These are phyloP conservation scores for Amanita pallidorosea DNA, from an alignment of 768 basidiomycete genomes.

Conservation along the genomic window DNA sequence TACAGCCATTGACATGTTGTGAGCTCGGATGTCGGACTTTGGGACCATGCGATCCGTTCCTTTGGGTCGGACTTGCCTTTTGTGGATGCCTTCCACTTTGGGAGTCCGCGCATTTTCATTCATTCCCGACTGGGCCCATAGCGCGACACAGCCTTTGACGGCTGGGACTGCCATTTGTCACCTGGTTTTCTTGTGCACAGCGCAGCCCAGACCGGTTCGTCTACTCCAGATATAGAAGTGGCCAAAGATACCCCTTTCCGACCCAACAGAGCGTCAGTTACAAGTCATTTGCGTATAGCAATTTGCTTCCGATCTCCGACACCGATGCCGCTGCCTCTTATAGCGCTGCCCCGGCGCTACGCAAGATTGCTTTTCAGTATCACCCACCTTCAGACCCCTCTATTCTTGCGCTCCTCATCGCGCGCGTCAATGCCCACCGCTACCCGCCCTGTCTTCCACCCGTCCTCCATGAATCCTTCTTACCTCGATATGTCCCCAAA, in stretches of 20 bases:
- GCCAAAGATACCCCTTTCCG: slow-evolving; percentile 14
- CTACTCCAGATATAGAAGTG: slow-evolving; percentile 2
- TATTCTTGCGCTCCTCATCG: slow-evolving; percentile 24
- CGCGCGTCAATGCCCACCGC: slow-evolving; percentile 29
- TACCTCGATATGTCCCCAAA: slow-evolving; percentile 12
- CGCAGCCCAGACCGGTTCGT: slow-evolving; percentile 3
- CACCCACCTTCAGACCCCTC: slow-evolving; percentile 15
- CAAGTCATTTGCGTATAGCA: slow-evolving; percentile 27
- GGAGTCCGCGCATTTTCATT: not conserved
- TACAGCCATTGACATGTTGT: not conserved
- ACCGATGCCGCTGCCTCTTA: slow-evolving; percentile 26
- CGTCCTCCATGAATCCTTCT: slow-evolving; percentile 13
- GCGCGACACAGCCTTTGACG: slow-evolving; percentile 2
- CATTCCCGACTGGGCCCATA: not conserved
- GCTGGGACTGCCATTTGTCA: not conserved
- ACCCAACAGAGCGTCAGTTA: slow-evolving; percentile 12
- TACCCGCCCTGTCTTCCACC: slow-evolving; percentile 21
- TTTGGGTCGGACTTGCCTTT: slow-evolving; percentile 11
- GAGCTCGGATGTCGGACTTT: slow-evolving; percentile 6
- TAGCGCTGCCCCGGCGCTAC: slow-evolving; percentile 17
- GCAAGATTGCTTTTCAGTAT: slow-evolving; percentile 18
- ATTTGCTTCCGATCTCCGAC: slow-evolving; percentile 10
- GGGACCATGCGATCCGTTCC: slow-evolving; percentile 10
- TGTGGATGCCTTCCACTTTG: not conserved
- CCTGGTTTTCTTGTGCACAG: not conserved